Evolutionary conservation across 768 basidiomycete genomes (phyloP), one percentile per base, ranked within the genome.

Genomic region (Mycena epipterygia): DNA sequence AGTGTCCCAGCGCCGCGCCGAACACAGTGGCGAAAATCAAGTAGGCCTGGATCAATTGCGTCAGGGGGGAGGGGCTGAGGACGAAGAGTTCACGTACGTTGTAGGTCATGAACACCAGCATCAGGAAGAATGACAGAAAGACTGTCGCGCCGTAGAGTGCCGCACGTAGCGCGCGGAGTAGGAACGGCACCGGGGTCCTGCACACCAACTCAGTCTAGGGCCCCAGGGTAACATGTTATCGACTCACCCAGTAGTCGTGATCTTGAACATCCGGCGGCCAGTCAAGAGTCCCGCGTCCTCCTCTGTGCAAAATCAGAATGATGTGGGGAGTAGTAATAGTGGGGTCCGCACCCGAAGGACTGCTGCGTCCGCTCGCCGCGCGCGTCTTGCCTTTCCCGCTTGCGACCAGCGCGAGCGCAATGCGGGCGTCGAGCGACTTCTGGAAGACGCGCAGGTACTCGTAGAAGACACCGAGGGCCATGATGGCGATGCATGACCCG

Each of bases 31-130:
- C 90, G 32, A 88, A 77, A 76, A 97, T 95, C 37, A 97, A 90
- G 75, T 96, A 97, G 37, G 93, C 95, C 95, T 96, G 44, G n/a
- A 19, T 23, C 23, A 5, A 42, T 13, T 3, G 48, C 11, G 49
- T 67, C 16, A 53, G 56, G 53, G n/a, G 27, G 13, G 23, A 44
- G 9, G 44, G 32, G 21, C 55, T 25, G 16, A 61, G 25, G 44
- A 23, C 2, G 23, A 35, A 35, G 37, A 32, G 27, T n/a, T n/a
- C n/a, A 83, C 93, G 76, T 67, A 95, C 95, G 73, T 98, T 98
- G 83, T 97, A 98, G 6, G 96, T 97, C 96, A 98, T 97, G 81
- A 95, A 96, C 44, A 97, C 91, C 67, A 98, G 84, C 96, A 98
- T 98, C 78, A 95, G 89, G 88, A 95, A 95, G 85, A 93, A 94